Evolutionary conservation across 1,284 basidiomycete genomes (phyloP), one percentile per base, ranked within the genome.

Genomic region (Lentinula novae-zelandiae): DNA sequence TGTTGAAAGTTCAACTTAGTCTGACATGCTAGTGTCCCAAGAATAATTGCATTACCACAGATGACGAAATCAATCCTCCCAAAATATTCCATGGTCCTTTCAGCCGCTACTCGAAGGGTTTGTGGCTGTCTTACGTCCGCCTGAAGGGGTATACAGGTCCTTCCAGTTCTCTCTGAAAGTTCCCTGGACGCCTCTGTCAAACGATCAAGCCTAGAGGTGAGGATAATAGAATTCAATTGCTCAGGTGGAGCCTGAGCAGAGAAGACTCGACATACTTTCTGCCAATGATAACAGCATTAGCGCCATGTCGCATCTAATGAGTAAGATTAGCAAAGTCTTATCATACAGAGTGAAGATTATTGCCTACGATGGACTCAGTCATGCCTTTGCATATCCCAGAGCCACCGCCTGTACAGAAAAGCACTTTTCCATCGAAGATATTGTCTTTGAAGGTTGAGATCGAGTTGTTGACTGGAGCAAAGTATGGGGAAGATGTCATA

Each of bases 51-150:
- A 39, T 54, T 71, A 87, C 95, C 95, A 70, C 93, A 95, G 60
- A 98, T 93, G 60, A 98, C 96, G 73, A 93, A 96, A 77, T 99
- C 96, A 66, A 99, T 95, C 64, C 82, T 80, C 1, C 96, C 96
- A 71, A 92, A 96, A 66, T 80, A 79, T 63, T 87, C 84, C 22
- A 95, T 81, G 0, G 92, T 85, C 71, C 85, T 82, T 40, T 84
- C 76, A 17, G 94, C 95, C 2, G 96, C 96, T 5, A 81, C 82
- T 65, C 85, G 80, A 51, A 99, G 73, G 39, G 87, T 81, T 42
- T 86, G 82, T 0, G 90, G 85, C 51, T 92, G 80, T 53, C 96
- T 81, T 12, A 98, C 96, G 70, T 98, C 96, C 0, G 85, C 95
- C 60, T 90, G 83, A 13, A 83, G 79, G 5, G 92, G 79, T 13